Percentiles rank a stretch among this genome's conserved stretches.
Conservation (phyloP, 345 rosid species). For the Noccaea caerulescens region DNA sequence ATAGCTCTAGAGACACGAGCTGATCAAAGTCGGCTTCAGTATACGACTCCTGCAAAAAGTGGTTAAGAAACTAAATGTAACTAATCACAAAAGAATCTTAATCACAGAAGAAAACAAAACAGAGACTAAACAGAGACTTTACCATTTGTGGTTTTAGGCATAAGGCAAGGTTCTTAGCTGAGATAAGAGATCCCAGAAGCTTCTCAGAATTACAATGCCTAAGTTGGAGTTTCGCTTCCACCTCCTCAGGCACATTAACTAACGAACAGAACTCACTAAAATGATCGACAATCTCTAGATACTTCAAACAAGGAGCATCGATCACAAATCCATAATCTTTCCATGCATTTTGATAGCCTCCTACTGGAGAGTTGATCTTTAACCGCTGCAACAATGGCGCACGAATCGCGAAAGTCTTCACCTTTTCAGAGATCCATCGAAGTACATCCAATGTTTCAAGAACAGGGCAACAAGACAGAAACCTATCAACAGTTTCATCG, state of each 20-base stretch:
- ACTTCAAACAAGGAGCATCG: slow-evolving; percentile 12
- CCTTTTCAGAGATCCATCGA: not conserved
- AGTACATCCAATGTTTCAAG: not conserved
- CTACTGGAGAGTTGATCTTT: no score
- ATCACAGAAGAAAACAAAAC: not conserved
- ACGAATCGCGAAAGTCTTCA: not conserved
- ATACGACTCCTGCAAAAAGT: slow-evolving; percentile 10
- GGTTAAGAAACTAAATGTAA: not conserved
- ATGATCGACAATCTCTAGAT: not conserved
- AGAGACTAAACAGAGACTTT: slow-evolving; percentile 1
- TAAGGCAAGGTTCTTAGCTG: slow-evolving; percentile 15
- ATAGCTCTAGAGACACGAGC: slow-evolving; percentile 23
- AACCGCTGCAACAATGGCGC: not conserved
- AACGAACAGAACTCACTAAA: not conserved
- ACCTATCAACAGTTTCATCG: not conserved
- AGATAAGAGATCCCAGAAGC: slow-evolving; percentile 24
- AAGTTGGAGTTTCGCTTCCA: not conserved
- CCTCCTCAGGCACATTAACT: not conserved
- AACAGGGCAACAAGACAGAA: slow-evolving; percentile 4
- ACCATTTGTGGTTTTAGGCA: slow-evolving; percentile 13
- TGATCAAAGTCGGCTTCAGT: not conserved
- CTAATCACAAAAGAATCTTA: not conserved
- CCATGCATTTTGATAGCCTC: not conserved
- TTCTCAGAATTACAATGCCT: slow-evolving; percentile 12
- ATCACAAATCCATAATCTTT: slow-evolving; percentile 11